Evolutionary conservation across 257 asterid genomes (phyloP).

Genomic region (Craterostigma plantagineum): DNA sequence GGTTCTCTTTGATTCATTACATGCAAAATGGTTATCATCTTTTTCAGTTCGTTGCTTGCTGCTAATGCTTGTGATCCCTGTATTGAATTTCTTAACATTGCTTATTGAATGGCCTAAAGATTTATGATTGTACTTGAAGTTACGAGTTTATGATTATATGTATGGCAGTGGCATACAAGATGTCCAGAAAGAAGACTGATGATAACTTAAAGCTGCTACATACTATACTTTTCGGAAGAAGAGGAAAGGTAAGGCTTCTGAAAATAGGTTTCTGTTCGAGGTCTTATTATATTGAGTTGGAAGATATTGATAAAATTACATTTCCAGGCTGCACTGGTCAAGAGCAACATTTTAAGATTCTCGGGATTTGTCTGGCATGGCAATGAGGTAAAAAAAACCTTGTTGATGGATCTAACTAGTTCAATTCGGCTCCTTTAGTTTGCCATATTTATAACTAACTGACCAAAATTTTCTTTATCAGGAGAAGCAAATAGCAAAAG

Average conservation of each 20-base stretch:
- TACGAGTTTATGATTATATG: conserved; percentile 4
- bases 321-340: conserved; percentile 69
- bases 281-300: too few species aligned
- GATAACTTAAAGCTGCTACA: conserved; percentile 74
- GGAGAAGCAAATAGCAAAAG: conserved; percentile 65
- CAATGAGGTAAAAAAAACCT: conserved; percentile 38
- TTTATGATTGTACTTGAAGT: too few species aligned
- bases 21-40: too few species aligned
- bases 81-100: too few species aligned
- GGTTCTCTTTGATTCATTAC: too few species aligned
- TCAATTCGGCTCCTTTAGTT: background rate
- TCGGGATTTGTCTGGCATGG: conserved; percentile 91
- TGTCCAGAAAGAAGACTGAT: conserved; percentile 69
- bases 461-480: conserved; percentile 14
- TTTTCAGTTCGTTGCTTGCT: too few species aligned
- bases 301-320: conserved; percentile 4
- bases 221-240: conserved; percentile 61
- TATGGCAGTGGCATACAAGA: conserved; percentile 60
- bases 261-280: background rate
- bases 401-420: background rate
- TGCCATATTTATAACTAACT: conserved; percentile 3
- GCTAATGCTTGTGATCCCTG: background rate
- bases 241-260: conserved; percentile 64
- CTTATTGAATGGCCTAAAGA: too few species aligned
- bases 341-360: conserved; percentile 59